Evolutionary conservation across 495 filamentous ascomycete species (phyloP).

Genomic region (Trichoderma orchidacearum): DNA sequence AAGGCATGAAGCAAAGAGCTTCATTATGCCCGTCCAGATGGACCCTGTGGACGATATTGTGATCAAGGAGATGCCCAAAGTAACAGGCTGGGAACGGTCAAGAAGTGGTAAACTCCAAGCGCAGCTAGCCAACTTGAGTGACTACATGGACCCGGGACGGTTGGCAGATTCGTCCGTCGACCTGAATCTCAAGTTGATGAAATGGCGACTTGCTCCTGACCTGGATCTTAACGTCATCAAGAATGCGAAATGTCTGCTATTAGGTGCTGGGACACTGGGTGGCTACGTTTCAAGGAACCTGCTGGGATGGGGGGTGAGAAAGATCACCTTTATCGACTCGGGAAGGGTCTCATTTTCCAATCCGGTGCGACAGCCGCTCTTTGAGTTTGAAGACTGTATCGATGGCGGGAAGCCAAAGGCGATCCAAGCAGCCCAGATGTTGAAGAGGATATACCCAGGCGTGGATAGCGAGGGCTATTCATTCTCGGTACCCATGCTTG

Average conservation of each 20-base stretch:
- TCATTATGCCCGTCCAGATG: constrained; percentile 56
- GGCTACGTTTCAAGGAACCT: constrained; percentile 84
- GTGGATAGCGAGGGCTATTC: constrained; percentile 66
- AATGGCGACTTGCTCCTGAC: constrained; percentile 87
- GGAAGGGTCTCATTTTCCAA: constrained; percentile 95
- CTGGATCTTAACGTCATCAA: constrained; percentile 83
- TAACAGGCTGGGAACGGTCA: constrained; percentile 91
- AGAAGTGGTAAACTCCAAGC: constrained; percentile 58
- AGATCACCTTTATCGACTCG: constrained; percentile 93
- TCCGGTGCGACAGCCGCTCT: constrained; percentile 87
- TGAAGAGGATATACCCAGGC: constrained; percentile 82
- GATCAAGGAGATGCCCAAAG: constrained; percentile 54
- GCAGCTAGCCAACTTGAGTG: constrained; percentile 63
- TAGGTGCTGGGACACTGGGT: constrained; percentile 91
- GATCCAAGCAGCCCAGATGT: constrained; percentile 59
- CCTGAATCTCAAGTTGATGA: constrained; percentile 94
- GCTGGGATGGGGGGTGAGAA: constrained; percentile 92
- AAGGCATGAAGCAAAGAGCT: constrained; percentile 66
- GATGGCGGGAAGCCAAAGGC: constrained; percentile 80
- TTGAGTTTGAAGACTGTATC: constrained; percentile 78
- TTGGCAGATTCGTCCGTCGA: constrained; percentile 95
- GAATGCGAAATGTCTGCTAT: constrained; percentile 76
- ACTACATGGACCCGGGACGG: constrained; percentile 78
- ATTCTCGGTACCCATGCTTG: constrained; percentile 86
- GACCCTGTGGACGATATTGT: constrained; percentile 25